Percentiles rank a stretch among this genome's conserved stretches.
phyloP scores from a whole-genome alignment of 2,329 filamentous ascomycete genomes.

The Trichophyton benhamiae region DNA sequence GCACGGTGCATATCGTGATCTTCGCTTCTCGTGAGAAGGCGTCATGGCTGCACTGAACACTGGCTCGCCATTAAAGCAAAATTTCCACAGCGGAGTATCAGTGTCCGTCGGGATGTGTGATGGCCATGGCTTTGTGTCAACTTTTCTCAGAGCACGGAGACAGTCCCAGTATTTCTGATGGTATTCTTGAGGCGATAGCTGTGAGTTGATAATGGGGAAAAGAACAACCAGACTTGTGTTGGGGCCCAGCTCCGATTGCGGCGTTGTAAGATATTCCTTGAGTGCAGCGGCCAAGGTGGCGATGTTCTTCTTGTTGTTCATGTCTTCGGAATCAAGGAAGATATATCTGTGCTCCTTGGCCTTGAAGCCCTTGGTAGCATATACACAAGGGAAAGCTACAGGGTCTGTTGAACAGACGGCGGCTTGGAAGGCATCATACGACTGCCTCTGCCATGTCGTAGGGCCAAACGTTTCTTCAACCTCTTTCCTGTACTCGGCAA shows the following conservation, averaged over 20 bases:
- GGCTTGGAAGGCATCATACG: neutral
- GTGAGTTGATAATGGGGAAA: neutral
- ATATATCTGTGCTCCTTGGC: neutral
- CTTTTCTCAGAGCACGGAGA: neutral
- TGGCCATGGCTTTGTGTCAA: neutral
- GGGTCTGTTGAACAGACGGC: neutral
- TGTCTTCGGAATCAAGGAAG: neutral
- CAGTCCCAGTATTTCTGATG: neutral
- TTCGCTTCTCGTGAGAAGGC: neutral
- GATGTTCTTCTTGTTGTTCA: neutral
- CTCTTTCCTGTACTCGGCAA: neutral
- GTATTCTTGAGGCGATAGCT: neutral
- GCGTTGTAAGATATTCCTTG: neutral
- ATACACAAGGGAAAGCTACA: neutral
- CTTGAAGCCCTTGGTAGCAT: neutral
- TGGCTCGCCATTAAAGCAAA: neutral
- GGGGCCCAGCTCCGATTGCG: neutral
- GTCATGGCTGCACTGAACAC: neutral
- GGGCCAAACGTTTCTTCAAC: neutral
- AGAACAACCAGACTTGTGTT: neutral
- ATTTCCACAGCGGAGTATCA: neutral
- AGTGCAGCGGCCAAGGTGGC: neutral
- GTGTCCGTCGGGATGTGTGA: neutral
- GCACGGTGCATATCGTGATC: neutral
- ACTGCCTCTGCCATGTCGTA: neutral